phyloP scores from a whole-genome alignment of 805 yeast species.

The Saturnispora sekii region DNA sequence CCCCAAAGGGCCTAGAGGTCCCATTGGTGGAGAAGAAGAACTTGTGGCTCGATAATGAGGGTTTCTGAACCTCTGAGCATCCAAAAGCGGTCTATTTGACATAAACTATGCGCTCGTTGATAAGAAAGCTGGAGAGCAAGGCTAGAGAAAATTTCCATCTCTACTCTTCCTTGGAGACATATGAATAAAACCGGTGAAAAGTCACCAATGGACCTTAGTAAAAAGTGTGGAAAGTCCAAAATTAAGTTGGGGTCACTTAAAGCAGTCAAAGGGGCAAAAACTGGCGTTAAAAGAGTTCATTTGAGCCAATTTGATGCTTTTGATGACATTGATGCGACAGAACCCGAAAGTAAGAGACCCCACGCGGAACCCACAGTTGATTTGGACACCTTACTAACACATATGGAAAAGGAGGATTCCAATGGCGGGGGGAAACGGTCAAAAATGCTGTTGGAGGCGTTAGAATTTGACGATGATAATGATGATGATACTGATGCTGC shows the following conservation, averaged over 20 bases:
- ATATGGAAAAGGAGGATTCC: conserved; percentile 6
- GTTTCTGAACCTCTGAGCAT: background rate
- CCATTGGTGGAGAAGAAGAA: background rate
- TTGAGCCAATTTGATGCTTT: background rate
- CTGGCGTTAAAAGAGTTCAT: background rate
- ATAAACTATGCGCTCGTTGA: background rate
- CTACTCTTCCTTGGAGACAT: no score
- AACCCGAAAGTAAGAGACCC: background rate
- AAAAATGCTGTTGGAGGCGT: background rate
- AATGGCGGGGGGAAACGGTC: background rate
- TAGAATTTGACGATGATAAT: conserved; percentile 15
- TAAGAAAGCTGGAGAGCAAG: no score
- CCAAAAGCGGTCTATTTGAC: background rate
- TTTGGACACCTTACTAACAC: conserved; percentile 10
- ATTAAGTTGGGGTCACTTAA: conserved; percentile 5
- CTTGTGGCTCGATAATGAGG: background rate
- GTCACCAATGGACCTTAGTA: no score
- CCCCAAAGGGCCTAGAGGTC: background rate
- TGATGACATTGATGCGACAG: background rate
- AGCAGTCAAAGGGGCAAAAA: background rate
- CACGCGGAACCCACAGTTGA: conserved; percentile 3
- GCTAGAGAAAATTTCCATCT: no score
- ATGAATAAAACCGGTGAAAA: no score
- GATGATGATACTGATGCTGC: conserved; percentile 26
- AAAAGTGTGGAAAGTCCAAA: background rate